Conservation (phyloP, 148 eudicot genomes). For the Diospyros kaki region DNA sequence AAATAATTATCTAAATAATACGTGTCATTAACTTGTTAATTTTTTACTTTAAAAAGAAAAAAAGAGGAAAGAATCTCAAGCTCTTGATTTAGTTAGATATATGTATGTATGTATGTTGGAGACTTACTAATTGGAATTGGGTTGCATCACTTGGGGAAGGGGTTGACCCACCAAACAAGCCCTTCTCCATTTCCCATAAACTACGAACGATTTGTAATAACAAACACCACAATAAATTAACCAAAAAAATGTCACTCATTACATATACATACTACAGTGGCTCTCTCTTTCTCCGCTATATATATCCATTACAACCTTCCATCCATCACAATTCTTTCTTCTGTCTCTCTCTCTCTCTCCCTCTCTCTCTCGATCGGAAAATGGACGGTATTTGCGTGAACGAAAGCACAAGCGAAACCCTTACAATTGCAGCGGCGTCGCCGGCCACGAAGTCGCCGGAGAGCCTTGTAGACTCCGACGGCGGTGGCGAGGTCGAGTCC, state of each 20-base stretch:
- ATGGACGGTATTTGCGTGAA: slow-evolving; percentile 59
- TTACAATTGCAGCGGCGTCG: slow-evolving; percentile 20
- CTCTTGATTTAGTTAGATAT: too few species aligned
- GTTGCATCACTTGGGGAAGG: background rate
- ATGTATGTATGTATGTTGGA: too few species aligned
- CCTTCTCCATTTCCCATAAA: slow-evolving; percentile 15
- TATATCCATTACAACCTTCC: background rate
- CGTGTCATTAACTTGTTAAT: too few species aligned
- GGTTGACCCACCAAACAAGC: slow-evolving; percentile 52
- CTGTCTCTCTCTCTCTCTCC: background rate
- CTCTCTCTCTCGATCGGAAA: slow-evolving; percentile 5
- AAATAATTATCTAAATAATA: too few species aligned
- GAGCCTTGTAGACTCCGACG: slow-evolving; percentile 44
- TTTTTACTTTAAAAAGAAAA: too few species aligned
- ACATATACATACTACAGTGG: background rate
- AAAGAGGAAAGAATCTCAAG: too few species aligned
- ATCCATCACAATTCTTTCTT: slow-evolving; percentile 9
- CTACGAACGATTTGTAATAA: background rate
- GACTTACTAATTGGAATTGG: too few species aligned
- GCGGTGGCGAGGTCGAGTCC: slow-evolving; percentile 67
- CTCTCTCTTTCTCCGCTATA: background rate
- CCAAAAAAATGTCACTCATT: slow-evolving; percentile 3
- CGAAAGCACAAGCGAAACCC: slow-evolving; percentile 58
- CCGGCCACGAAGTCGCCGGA: slow-evolving; percentile 20
- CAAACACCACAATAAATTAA: background rate